Evolutionary conservation across 2,329 filamentous ascomycete species (phyloP).

Genomic region (Pseudogymnoascus sp.): DNA sequence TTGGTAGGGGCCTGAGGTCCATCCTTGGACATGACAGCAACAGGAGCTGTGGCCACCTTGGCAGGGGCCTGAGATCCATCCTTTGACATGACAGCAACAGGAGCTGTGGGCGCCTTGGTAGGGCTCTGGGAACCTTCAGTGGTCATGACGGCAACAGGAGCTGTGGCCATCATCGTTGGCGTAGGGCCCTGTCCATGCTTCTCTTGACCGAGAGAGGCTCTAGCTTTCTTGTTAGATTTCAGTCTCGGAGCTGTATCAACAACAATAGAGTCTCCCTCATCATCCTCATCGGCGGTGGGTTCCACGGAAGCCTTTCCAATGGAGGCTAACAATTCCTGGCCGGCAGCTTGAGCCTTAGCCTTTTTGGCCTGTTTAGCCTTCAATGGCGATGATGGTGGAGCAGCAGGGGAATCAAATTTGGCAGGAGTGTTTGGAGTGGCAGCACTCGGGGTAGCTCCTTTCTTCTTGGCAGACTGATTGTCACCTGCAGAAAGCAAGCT

Average conservation of each 20-base stretch:
- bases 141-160: not conserved
- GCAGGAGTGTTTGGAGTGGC: not conserved
- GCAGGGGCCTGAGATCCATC: not conserved
- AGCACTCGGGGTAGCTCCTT: not conserved
- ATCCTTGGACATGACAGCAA: not conserved
- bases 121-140: not conserved
- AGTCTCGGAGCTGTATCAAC: not conserved
- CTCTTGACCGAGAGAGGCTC: not conserved
- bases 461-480: not conserved
- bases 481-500: not conserved
- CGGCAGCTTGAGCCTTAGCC: not conserved
- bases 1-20: not conserved
- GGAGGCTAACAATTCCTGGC: not conserved
- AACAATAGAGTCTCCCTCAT: not conserved
- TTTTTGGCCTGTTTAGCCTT: not conserved
- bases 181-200: not conserved
- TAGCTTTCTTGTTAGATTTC: not conserved
- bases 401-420: not conserved
- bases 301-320: not conserved
- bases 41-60: not conserved
- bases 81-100: not conserved
- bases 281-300: not conserved
- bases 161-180: not conserved
- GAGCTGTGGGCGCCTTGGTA: not conserved
- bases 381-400: not conserved